Evolutionary conservation across 2,329 filamentous ascomycete species (phyloP).

Genomic region (Pestalotiopsis sp.): DNA sequence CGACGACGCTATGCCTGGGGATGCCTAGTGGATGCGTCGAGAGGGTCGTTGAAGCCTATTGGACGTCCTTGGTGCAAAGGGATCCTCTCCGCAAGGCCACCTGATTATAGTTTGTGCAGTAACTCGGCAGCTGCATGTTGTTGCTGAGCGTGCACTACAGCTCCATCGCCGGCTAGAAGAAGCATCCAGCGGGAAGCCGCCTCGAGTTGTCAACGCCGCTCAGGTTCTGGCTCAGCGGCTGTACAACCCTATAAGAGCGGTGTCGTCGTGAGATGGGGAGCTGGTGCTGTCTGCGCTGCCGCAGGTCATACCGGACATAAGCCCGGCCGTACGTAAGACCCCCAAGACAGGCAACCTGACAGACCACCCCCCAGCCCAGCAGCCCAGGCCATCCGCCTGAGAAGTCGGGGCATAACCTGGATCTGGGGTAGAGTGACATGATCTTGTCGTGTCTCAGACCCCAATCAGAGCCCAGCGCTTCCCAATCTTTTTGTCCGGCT

Average conservation of each 20-base stretch:
- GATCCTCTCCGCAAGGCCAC: not conserved
- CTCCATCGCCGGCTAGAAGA: not conserved
- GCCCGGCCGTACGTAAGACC: not conserved
- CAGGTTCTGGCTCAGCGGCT: not conserved
- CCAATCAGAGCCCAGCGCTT: conserved; percentile 4
- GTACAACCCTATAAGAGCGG: not conserved
- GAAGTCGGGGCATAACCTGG: not conserved
- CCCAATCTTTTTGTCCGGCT: not conserved
- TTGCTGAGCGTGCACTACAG: not conserved
- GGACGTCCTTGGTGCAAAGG: no score
- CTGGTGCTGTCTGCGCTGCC: not conserved
- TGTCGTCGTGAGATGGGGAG: not conserved
- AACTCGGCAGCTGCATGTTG: conserved; percentile 1
- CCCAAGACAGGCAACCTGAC: not conserved
- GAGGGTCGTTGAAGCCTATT: no score
- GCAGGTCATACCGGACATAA: not conserved
- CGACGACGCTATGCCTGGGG: conserved; percentile 1
- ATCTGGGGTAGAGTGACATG: conserved; percentile 13
- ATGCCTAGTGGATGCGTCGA: not conserved
- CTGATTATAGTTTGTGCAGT: not conserved
- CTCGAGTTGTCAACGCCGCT: not conserved
- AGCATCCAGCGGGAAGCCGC: not conserved
- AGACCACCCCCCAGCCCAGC: no score
- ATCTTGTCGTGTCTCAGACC: not conserved
- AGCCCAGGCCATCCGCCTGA: not conserved